phyloP scores from a whole-genome alignment of 2,329 filamentous ascomycete species.

The Colletotrichum musicola region DNA sequence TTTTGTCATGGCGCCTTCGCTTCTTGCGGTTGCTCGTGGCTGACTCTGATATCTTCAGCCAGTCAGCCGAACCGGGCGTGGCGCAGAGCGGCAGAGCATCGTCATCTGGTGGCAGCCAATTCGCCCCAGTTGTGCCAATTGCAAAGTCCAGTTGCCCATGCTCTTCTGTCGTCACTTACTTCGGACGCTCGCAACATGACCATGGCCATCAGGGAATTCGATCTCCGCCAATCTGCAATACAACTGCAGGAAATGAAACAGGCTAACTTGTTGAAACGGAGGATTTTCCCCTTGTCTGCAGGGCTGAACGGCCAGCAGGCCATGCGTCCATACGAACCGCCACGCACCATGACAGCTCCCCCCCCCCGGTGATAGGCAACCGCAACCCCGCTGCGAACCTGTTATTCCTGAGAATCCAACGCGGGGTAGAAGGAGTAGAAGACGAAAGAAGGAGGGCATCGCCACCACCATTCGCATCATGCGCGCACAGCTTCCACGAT shows the following conservation, averaged over 20 bases:
- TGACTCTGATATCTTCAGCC: neutral
- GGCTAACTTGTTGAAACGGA: slow-evolving; percentile 24
- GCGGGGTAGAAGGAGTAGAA: slow-evolving; percentile 32
- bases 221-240: slow-evolving; percentile 14
- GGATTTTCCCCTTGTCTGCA: slow-evolving; percentile 22
- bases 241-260: slow-evolving; percentile 32
- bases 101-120: slow-evolving; percentile 15
- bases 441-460: slow-evolving; percentile 27
- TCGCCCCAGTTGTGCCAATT: slow-evolving; percentile 15
- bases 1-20: neutral
- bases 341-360: slow-evolving; percentile 26
- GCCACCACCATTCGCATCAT: slow-evolving; percentile 18
- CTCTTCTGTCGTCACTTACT: slow-evolving; percentile 3
- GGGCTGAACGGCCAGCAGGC: slow-evolving; percentile 25
- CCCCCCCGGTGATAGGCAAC: slow-evolving; percentile 17
- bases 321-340: slow-evolving; percentile 19
- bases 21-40: neutral
- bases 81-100: slow-evolving; percentile 14
- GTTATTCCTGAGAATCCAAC: slow-evolving; percentile 8
- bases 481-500: slow-evolving; percentile 10
- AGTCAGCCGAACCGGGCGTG: slow-evolving; percentile 10
- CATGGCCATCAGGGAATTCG: slow-evolving; percentile 4
- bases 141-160: neutral
- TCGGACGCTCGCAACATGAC: neutral
- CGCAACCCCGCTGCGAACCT: slow-evolving; percentile 1